Evolutionary conservation across 176 grass and related monocot species (phyloP), one percentile per base, ranked within the genome.

Genomic region (barley (Hordeum vulgare)): DNA sequence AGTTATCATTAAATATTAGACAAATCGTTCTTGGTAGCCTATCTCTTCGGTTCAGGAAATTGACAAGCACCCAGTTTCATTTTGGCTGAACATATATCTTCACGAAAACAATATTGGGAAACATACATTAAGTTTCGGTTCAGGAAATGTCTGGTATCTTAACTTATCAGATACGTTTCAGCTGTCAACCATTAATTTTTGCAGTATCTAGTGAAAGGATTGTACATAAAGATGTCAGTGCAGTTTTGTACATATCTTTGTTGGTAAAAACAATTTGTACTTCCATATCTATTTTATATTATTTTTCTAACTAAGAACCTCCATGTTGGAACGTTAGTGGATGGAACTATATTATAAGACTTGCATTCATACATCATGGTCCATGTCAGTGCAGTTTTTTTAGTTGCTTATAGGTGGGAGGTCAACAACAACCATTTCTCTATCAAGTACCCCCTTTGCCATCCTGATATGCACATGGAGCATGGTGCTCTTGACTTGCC

Each of bases 261-360:
- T 69, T 61, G 27, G 36, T 45, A 49, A 67, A 45, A 37, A 15
- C 17, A 61, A 20, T 87, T 21, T 76, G 20, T 10, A 27, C 53
- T 13, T 64, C 40, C 21, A 27, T 62, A 24, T 23, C 1, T 31
- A 21, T 71, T 10, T 80, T 77, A 51, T 17, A n/a, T 53, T 53
- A 23, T 15, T 68, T 44, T 80, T 51, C 14, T 39, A 74, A 34
- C 33, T 10, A 9, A 34, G 21, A 65, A 9, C 14, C 67, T 63
- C 31, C 31, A 71, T 29, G 54, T 44, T 8, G 20, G 66, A 27
- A 31, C 1, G 24, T 36, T 61, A 73, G 26, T 67, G 51, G 66
- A 28, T 71, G 26, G 49, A 78, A 69, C 36, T 62, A 75, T 75
- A 75, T 27, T 75, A 41, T 85, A 85, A 71, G 88, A 79, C 69